Evolutionary conservation across 345 rosid genomes (phyloP).

Genomic region (Arabis hirsuta): DNA sequence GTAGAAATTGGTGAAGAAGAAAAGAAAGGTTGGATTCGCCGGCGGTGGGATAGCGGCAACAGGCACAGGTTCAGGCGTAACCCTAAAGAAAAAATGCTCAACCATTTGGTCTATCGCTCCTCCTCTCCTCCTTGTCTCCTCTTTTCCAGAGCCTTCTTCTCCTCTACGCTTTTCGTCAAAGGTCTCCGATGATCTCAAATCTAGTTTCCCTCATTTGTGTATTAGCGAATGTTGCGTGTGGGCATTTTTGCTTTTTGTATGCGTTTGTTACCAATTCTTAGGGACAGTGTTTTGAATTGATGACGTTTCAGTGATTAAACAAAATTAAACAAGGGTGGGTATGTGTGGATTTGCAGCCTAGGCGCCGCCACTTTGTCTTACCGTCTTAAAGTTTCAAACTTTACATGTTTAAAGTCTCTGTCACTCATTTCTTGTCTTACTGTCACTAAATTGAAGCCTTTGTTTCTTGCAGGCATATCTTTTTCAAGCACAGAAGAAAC

Average conservation of each 20-base stretch:
- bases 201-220: background rate
- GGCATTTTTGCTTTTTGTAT: background rate
- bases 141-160: slow-evolving; percentile 41
- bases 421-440: background rate
- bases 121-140: slow-evolving; percentile 26
- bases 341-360: background rate
- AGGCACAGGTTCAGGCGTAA: background rate
- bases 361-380: background rate
- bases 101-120: slow-evolving; percentile 24
- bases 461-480: slow-evolving; percentile 49
- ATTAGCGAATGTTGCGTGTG: background rate
- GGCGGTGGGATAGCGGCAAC: background rate
- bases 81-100: slow-evolving; percentile 19
- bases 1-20: background rate
- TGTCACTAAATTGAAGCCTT: slow-evolving; percentile 12
- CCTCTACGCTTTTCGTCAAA: slow-evolving; percentile 43
- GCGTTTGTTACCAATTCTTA: background rate
- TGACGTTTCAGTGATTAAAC: no score
- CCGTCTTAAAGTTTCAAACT: slow-evolving; percentile 15
- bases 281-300: background rate
- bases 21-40: slow-evolving; percentile 6
- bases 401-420: slow-evolving; percentile 11
- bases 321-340: background rate
- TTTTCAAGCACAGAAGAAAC: slow-evolving; percentile 54
- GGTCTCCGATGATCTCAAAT: slow-evolving; percentile 21